Evolutionary conservation across 2,329 filamentous ascomycete genomes (phyloP), one percentile per base, ranked within the genome.

Genomic region (Plectosphaerella sp.): DNA sequence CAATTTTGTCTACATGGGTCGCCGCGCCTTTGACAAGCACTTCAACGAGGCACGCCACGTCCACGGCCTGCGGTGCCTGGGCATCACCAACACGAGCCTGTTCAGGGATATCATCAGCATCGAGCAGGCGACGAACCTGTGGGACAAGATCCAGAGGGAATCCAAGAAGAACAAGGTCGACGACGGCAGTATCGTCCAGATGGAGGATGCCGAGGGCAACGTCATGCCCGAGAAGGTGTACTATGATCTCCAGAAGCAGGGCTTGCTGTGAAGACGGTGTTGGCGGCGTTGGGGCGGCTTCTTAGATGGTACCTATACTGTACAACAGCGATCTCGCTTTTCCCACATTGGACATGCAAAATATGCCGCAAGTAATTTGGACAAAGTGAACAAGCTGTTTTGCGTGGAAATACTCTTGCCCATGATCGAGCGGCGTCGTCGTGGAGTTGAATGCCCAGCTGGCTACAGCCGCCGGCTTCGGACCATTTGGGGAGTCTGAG

Each of bases 171-270:
- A 84, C 57, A 87, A 85, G 67, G 77, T 87, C 1, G 84, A 87
- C 56, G 87, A 88, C 45, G 91, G 93, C 39, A 90, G 88, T 54
- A 83, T 99, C 10, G 90, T 97, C 48, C 91, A 99, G 76, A 99
- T 99, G 94, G 94, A 99, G 76, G 94, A 99, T 69, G 89, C 84
- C 0, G 89, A 96, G 67, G 94, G 94, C 46, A 97, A 99, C 64
- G 94, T 99, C 52, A 99, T 99, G 94, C 94, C 95, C 0, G 91
- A 97, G 74, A 96, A 96, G 78, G 93, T 99, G 51, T 99, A 97
- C 69, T 86, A 92, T 59, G 94, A 99, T 78, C 72, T 97, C 70
- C 88, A 91, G 71, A 96, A 95, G 73, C 91, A 96, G 67, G 93
- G 93, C 35, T 76, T 96, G 64, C 73, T 95, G 58, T 94, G 77